A percentile compares a stretch with the other conserved stretches of the same genome.
Evolutionary conservation across 23 red algal species (phyloP).

Genomic region (Gracilaria gracilis): DNA sequence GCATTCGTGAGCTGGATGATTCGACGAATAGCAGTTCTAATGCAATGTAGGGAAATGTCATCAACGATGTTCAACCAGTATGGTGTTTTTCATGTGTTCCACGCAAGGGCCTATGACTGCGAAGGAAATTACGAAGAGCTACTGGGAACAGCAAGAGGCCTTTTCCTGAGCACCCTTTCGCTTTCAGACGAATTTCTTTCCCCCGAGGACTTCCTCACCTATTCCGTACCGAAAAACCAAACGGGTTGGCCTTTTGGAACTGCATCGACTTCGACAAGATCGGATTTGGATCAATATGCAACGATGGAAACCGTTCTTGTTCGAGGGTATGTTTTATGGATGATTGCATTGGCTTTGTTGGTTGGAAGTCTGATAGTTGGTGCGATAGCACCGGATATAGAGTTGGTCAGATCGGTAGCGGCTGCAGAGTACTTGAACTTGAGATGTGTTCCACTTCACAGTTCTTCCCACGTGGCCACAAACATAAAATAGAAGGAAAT

Average conservation of each 20-base stretch:
- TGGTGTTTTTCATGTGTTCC: too few species aligned
- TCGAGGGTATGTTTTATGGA: not conserved
- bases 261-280: not conserved
- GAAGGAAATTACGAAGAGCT: not conserved
- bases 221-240: not conserved
- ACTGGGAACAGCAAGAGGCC: not conserved
- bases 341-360: not conserved
- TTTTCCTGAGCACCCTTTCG: not conserved
- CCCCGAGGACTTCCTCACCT: not conserved
- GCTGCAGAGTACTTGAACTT: not conserved
- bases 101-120: too few species aligned
- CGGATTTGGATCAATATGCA: slow-evolving; percentile 5
- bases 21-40: too few species aligned
- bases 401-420: not conserved
- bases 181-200: slow-evolving; percentile 9
- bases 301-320: not conserved
- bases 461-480: not conserved
- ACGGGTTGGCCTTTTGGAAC: not conserved
- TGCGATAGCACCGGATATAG: not conserved
- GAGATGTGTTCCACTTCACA: not conserved
- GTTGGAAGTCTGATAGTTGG: not conserved
- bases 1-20: too few species aligned
- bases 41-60: too few species aligned
- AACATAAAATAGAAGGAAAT: too few species aligned
- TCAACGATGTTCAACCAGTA: too few species aligned